These are phyloP conservation scores for Chloris gayana DNA, from an alignment of 176 grass and related monocot genomes.

Conservation along the genomic window DNA sequence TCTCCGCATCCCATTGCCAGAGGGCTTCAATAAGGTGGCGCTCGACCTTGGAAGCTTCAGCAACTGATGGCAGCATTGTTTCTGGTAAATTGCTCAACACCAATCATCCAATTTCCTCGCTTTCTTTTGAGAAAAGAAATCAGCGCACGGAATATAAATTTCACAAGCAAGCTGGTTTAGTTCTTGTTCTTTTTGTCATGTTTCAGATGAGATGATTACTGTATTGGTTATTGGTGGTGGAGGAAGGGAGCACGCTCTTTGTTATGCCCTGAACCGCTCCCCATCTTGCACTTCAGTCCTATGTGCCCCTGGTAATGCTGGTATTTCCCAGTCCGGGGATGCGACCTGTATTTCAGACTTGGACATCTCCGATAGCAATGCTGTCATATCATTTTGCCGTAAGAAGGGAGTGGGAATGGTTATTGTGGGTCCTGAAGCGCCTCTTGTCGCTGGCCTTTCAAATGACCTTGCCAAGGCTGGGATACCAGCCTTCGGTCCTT, in stretches of 20 bases:
- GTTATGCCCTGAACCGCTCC: constrained; percentile 70
- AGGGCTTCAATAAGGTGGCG: constrained; percentile 1
- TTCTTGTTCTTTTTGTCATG: background rate
- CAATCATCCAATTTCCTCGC: background rate
- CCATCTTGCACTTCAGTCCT: constrained; percentile 73
- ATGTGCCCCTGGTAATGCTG: constrained; percentile 79
- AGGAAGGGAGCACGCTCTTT: constrained; percentile 90
- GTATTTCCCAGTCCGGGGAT: constrained; percentile 68
- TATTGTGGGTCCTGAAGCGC: constrained; percentile 82
- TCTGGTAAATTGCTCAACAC: constrained; percentile 18
- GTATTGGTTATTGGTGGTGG: constrained; percentile 86
- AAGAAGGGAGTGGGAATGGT: constrained; percentile 72
- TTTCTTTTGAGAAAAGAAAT: background rate
- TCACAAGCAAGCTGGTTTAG: background rate
- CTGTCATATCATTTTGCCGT: constrained; percentile 64
- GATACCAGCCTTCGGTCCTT: constrained; percentile 76
- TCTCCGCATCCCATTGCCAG: background rate
- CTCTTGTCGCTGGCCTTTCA: constrained; percentile 69
- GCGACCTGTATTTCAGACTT: constrained; percentile 66
- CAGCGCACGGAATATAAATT: background rate
- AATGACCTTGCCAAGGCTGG: constrained; percentile 66
- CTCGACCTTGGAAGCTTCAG: constrained; percentile 21
- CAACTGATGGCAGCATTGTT: background rate
- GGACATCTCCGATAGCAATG: constrained; percentile 51
- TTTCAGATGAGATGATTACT: constrained; percentile 55